phyloP scores from a whole-genome alignment of 495 filamentous ascomycete species.

The Trichoderma virens region DNA sequence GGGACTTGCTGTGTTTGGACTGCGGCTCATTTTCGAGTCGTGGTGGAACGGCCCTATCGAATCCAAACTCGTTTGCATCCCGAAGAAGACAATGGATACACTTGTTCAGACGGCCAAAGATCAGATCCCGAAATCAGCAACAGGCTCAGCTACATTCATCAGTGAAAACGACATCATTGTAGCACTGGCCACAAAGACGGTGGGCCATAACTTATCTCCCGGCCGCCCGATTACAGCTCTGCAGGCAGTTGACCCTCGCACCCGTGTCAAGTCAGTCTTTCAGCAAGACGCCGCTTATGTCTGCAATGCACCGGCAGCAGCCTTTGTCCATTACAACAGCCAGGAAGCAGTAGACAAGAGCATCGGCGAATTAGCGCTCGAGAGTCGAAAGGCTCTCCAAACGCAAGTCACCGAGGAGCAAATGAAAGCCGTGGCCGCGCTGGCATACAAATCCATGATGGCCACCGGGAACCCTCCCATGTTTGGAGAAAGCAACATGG shows the following conservation, averaged over 20 bases:
- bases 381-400: conserved; percentile 29
- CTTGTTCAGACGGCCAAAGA: conserved; percentile 10
- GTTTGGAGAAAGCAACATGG: conserved; percentile 29
- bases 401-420: conserved; percentile 38
- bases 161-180: conserved; percentile 35
- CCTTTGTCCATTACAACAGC: not conserved
- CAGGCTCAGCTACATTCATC: conserved; percentile 22
- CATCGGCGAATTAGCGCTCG: conserved; percentile 23
- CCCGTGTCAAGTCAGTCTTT: conserved; percentile 14
- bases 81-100: conserved; percentile 9
- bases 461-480: conserved; percentile 18
- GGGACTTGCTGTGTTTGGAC: conserved; percentile 21
- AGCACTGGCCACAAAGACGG: conserved; percentile 23
- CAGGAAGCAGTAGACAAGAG: not conserved
- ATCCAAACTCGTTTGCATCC: conserved; percentile 17
- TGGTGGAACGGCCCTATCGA: not conserved
- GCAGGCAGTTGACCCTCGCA: conserved; percentile 26
- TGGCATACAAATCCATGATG: conserved; percentile 12
- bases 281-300: conserved; percentile 14
- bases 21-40: conserved; percentile 19
- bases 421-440: conserved; percentile 27
- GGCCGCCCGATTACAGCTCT: conserved; percentile 22
- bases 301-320: conserved; percentile 14
- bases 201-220: conserved; percentile 11
- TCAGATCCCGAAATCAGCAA: conserved; percentile 14